Evolutionary conservation across 371 early-diverging fungal species (phyloP).

Genomic region (Actinomortierella wolfii): DNA sequence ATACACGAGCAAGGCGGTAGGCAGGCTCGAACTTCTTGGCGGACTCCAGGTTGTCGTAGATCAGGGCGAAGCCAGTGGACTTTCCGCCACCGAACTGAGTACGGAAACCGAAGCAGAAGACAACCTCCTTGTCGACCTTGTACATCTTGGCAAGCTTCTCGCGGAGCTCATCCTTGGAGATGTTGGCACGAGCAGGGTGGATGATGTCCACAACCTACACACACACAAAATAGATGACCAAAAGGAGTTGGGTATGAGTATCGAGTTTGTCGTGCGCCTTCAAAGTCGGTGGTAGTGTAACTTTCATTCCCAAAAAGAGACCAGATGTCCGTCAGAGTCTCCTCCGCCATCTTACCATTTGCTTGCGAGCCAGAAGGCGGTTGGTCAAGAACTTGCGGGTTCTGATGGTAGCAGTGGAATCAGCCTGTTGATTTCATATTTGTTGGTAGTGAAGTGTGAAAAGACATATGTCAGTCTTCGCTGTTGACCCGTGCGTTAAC

Average conservation of each 20-base stretch:
- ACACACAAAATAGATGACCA: not conserved
- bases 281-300: not conserved
- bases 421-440: constrained; percentile 53
- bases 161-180: constrained; percentile 92
- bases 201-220: constrained; percentile 86
- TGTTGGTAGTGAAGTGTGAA: no score
- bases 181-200: constrained; percentile 93
- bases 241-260: no score
- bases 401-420: constrained; percentile 91
- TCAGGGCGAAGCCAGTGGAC: constrained; percentile 96
- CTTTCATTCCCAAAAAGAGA: no score
- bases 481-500: no score
- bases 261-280: no score
- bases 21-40: constrained; percentile 99
- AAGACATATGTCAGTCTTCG: no score
- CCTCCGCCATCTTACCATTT: constrained; percentile 74
- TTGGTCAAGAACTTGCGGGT: constrained; percentile 99
- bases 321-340: not conserved
- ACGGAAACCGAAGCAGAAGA: constrained; percentile 96
- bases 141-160: constrained; percentile 96
- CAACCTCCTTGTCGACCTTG: constrained; percentile 90
- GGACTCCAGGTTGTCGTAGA: constrained; percentile 95
- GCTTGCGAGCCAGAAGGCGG: constrained; percentile 97
- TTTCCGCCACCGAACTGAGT: constrained; percentile 98
- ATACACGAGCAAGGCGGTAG: constrained; percentile 87